Conservation (phyloP, 768 basidiomycete species). For the Tylopilus intermedius region DNA sequence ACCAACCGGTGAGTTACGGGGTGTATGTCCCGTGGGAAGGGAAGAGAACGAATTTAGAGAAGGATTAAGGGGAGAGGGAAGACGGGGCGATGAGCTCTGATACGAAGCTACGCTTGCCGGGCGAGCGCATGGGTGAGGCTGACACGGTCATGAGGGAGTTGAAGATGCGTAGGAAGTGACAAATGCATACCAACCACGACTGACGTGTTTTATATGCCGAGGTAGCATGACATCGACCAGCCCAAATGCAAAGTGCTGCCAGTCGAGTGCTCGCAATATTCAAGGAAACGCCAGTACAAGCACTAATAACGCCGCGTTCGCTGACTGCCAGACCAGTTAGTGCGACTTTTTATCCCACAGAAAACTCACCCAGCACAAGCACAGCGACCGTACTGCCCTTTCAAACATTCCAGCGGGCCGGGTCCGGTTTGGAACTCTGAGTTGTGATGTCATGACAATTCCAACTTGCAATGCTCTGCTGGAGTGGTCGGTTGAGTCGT, state of each 20-base stretch:
- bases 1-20: conserved; percentile 5
- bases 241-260: background rate
- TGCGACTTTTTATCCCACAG: background rate
- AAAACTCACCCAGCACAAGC: background rate
- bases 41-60: conserved; percentile 7
- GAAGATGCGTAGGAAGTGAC: background rate
- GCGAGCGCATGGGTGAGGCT: conserved; percentile 6
- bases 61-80: conserved; percentile 25
- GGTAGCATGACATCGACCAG: conserved; percentile 12
- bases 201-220: conserved; percentile 10
- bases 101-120: conserved; percentile 5
- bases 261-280: background rate
- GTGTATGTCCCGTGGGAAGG: background rate
- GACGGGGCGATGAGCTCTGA: conserved; percentile 14
- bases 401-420: background rate
- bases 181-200: conserved; percentile 4
- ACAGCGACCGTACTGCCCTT: background rate
- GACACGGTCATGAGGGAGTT: conserved; percentile 3
- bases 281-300: background rate
- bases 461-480: too few species aligned
- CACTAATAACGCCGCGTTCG: background rate
- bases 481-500: too few species aligned
- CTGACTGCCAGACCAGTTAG: background rate
- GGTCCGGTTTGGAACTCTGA: conserved; percentile 6
- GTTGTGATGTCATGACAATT: background rate